These are phyloP conservation scores for Gossypium thurberi DNA, from an alignment of 345 rosid species.

Conservation along the genomic window DNA sequence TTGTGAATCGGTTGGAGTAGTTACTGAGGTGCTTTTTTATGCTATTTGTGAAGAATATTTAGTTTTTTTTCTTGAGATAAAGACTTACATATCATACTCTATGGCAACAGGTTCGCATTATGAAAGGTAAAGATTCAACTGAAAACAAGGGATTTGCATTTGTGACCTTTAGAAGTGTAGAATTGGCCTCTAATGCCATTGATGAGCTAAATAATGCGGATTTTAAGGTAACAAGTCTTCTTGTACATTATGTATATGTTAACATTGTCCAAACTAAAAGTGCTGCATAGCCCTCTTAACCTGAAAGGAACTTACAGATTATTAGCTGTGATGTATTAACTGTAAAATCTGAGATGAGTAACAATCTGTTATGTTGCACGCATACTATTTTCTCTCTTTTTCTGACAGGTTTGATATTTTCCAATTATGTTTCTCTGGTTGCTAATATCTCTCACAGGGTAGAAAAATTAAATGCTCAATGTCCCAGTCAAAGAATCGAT, in stretches of 20 bases:
- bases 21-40: constrained; percentile 40
- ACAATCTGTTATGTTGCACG: not conserved
- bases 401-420: not conserved
- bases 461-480: constrained; percentile 53
- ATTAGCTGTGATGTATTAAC: not conserved
- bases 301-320: not conserved
- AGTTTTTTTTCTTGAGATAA: not conserved
- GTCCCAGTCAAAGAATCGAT: constrained; percentile 50
- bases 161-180: constrained; percentile 53
- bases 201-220: constrained; percentile 48
- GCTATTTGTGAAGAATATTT: not conserved
- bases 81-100: constrained; percentile 8
- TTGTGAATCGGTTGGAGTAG: constrained; percentile 62
- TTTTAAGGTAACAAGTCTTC: constrained; percentile 42
- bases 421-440: constrained; percentile 4
- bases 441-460: constrained; percentile 35
- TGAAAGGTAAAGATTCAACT: constrained; percentile 54
- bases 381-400: not conserved
- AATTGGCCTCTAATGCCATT: constrained; percentile 59
- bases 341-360: not conserved
- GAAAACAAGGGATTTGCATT: constrained; percentile 67
- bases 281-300: not conserved
- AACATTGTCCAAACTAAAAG: not conserved
- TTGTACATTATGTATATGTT: not conserved
- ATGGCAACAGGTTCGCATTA: constrained; percentile 42